Evolutionary conservation across 495 filamentous ascomycete species (phyloP).

Genomic region (Tuber aestivum): DNA sequence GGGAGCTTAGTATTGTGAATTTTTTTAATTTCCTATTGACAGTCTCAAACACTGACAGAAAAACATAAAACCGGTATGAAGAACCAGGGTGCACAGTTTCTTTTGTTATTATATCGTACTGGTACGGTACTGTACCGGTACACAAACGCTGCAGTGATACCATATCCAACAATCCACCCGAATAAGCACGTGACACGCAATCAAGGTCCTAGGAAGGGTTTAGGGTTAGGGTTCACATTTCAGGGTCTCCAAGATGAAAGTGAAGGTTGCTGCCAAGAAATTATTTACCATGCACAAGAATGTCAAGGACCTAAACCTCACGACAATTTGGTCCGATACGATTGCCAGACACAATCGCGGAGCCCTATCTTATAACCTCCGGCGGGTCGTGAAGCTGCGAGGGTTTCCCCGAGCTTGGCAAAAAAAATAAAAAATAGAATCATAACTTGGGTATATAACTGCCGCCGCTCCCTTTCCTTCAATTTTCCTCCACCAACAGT

Average conservation of each 20-base stretch:
- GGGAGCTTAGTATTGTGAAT: no score
- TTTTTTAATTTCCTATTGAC: no score
- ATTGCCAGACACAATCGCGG: neutral
- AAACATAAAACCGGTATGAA: no score
- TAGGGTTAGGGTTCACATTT: neutral
- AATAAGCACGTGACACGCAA: neutral
- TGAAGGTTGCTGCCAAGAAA: constrained; percentile 1
- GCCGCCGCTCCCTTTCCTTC: neutral
- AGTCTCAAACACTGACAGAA: no score
- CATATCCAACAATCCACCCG: no score
- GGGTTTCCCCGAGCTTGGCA: neutral
- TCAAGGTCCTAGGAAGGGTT: neutral
- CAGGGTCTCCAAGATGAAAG: neutral
- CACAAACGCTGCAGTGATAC: no score
- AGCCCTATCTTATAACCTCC: neutral
- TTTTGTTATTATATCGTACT: no score
- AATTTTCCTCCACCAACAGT: neutral
- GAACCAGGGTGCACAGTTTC: no score
- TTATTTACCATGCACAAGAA: neutral
- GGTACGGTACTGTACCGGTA: no score
- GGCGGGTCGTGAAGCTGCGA: neutral
- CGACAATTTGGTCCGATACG: neutral
- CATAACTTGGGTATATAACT: neutral
- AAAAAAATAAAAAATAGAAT: no score
- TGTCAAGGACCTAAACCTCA: neutral